Base-by-base conservation (phyloP, 352 stramenopile species). In the Phytopythium aichiense region DNA sequence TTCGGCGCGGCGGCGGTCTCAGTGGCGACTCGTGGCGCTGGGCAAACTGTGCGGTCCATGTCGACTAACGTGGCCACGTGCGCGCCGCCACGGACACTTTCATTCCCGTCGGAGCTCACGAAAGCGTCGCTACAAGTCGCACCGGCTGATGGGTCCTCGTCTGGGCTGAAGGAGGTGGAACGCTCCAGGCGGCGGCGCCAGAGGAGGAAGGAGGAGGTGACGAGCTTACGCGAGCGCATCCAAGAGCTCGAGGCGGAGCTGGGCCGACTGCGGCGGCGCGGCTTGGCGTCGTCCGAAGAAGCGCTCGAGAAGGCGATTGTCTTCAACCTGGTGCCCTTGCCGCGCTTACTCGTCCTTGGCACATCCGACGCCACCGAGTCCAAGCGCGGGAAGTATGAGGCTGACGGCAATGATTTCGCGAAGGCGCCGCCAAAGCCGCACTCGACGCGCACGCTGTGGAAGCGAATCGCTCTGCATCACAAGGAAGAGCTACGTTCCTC, bases 191-290 rank as follows among this genome's bases (percentile, higher is more conserved):
- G 51, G 46, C 61, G 56, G 22, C 60, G 69, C 2, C 68, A 73
- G 64, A 67, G 65, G 37, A 58, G 65, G 13, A 75, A 74, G 37
- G 71, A 75, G 28, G 71, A 77, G 53, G 52, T 75, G 48, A 35
- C 63, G 18, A 65, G 67, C 15, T 59, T 77, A 4, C 65, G 53
- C 5, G 46, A 63, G 30, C 61, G 62, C 1, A 63, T 68, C 0
- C 52, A 28, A 9, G 49, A 73, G 33, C 13, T 77, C 35, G 64
- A 75, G 38, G 33, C 57, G n/a, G 59, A 71, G 16, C 56, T 77
- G 7, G 61, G 68, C 30, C 63, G 46, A 9, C 57, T 77, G 18
- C 61, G 37, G n/a, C 59, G 64, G 11, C 67, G 68, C 15, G 64
- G 65, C 18, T 20, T 72, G 8, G 59, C 59, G 0, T 57, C 70